phyloP scores from a whole-genome alignment of 164 flowering plant genomes.

The Tinospora cordifolia region DNA sequence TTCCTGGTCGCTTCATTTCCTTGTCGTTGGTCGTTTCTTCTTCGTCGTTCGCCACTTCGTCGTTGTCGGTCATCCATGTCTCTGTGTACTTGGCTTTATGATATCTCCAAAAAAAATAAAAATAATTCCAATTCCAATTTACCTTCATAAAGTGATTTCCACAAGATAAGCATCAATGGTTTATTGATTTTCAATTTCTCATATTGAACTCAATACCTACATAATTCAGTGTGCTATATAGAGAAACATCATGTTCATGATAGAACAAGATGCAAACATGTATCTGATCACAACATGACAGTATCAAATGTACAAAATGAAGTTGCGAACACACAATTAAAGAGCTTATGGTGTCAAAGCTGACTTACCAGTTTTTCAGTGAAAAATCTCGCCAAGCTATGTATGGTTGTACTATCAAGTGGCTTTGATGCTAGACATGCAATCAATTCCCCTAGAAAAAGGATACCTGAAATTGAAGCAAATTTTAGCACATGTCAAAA shows the following conservation, averaged over 20 bases:
- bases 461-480: constrained; percentile 49
- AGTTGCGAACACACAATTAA: not conserved
- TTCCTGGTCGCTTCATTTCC: too few relatives aligned
- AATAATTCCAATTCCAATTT: too few relatives aligned
- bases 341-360: not conserved
- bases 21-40: too few relatives aligned
- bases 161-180: too few relatives aligned
- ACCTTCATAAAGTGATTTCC: too few relatives aligned
- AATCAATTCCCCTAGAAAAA: constrained; percentile 73
- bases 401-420: constrained; percentile 42
- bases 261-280: not conserved
- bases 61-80: too few relatives aligned
- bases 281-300: not conserved
- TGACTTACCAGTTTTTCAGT: constrained; percentile 79
- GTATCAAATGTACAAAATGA: not conserved
- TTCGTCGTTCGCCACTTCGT: too few relatives aligned
- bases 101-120: too few relatives aligned
- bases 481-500: not conserved
- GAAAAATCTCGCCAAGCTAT: constrained; percentile 71
- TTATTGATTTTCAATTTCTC: too few relatives aligned
- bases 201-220: too few relatives aligned
- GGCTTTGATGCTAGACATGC: constrained; percentile 47
- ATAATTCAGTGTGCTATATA: too few relatives aligned
- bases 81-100: too few relatives aligned
- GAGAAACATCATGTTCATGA: not conserved